These are phyloP conservation scores for Melanomma pulvis-pyrius DNA, from an alignment of 495 filamentous ascomycete genomes.

Conservation along the genomic window DNA sequence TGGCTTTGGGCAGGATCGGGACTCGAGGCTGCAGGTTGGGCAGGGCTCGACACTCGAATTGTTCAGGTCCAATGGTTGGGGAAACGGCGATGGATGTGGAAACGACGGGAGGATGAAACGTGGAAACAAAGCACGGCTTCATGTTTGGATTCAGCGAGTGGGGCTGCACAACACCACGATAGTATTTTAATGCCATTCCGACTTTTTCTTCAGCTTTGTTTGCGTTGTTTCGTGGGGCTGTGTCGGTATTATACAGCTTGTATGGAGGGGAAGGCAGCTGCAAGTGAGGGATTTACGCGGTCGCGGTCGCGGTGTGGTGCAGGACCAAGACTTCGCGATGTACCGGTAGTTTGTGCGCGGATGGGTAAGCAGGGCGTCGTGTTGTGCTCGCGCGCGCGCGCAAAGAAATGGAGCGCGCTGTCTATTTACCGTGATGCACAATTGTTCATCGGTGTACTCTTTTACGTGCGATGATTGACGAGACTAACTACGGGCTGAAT, in stretches of 20 bases:
- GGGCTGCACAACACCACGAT: neutral
- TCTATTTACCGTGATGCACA: no score
- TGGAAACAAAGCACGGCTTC: neutral
- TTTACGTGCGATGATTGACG: no score
- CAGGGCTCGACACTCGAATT: no score
- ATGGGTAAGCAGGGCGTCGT: neutral
- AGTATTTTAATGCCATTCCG: neutral
- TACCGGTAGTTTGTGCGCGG: no score
- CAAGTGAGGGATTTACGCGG: slow-evolving; percentile 22
- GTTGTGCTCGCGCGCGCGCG: no score
- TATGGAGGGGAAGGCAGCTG: neutral
- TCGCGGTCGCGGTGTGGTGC: slow-evolving; percentile 2
- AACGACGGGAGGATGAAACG: neutral
- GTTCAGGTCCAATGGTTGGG: neutral
- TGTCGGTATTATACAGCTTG: neutral
- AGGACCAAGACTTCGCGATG: neutral
- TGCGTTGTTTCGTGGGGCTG: neutral
- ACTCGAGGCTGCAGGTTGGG: no score
- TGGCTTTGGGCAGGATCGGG: neutral
- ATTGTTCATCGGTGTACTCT: no score
- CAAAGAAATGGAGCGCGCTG: no score
- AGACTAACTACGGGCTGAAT: no score
- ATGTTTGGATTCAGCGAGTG: neutral
- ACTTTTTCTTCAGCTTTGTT: neutral
- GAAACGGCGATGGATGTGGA: neutral